A percentile compares a stretch with the other conserved stretches of the same genome.
Evolutionary conservation across 805 yeast genomes (phyloP).

Genomic region (Zygosaccharomyces kombuchaensis): DNA sequence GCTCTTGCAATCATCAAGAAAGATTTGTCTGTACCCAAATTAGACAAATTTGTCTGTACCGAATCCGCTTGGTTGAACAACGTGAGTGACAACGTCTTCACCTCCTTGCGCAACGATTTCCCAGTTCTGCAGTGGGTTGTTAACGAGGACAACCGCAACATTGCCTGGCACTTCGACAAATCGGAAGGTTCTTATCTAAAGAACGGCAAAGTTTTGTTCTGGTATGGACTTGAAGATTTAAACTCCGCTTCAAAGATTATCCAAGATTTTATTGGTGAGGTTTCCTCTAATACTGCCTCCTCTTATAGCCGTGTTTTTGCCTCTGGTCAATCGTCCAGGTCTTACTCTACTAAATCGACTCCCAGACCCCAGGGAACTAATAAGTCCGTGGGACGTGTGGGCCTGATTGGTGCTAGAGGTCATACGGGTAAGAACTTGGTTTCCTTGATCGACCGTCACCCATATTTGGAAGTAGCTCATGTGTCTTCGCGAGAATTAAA

Average conservation of each 20-base stretch:
- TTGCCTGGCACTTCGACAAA: conserved; percentile 86
- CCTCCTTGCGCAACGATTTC: conserved; percentile 71
- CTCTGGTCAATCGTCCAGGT: conserved; percentile 47
- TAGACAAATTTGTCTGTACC: conserved; percentile 83
- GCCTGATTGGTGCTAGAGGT: conserved; percentile 97
- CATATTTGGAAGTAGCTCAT: conserved; percentile 79
- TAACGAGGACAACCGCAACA: conserved; percentile 83
- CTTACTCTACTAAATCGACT: conserved; percentile 47
- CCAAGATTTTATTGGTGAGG: conserved; percentile 43
- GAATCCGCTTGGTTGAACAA: conserved; percentile 96
- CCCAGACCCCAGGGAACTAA: conserved; percentile 64
- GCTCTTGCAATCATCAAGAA: conserved; percentile 81
- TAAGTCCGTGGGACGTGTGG: conserved; percentile 65
- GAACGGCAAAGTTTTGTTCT: conserved; percentile 84
- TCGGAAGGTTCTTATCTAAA: conserved; percentile 92
- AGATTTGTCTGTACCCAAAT: conserved; percentile 51
- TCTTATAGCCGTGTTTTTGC: conserved; percentile 43
- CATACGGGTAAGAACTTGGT: conserved; percentile 93
- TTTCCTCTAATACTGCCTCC: conserved; percentile 32
- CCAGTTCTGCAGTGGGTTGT: conserved; percentile 79
- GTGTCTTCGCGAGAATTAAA: conserved; percentile 93
- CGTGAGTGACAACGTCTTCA: conserved; percentile 91
- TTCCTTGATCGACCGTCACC: conserved; percentile 80
- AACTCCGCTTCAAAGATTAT: conserved; percentile 60
- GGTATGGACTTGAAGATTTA: conserved; percentile 82